A percentile compares a stretch with the other conserved stretches of the same genome.
Conservation (phyloP, 805 yeast genomes). For the Wickerhamiella bombiphila region DNA sequence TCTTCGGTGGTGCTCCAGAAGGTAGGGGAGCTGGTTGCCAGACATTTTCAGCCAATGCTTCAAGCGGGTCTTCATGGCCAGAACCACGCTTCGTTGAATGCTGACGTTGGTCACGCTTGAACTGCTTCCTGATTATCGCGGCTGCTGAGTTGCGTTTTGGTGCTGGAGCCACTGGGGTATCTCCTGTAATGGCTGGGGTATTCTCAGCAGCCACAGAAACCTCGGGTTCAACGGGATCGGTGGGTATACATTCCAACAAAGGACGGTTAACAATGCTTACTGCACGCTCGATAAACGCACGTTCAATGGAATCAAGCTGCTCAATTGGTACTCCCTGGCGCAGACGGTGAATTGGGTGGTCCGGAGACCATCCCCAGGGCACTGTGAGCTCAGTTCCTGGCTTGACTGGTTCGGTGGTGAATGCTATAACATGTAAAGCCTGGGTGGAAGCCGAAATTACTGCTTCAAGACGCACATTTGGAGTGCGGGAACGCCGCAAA, state of each 20-base stretch:
- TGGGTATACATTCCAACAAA: background rate
- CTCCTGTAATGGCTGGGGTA: background rate
- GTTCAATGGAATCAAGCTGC: constrained; percentile 1
- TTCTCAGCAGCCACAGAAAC: background rate
- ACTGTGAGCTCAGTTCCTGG: constrained; percentile 60
- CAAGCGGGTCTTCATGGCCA: no score
- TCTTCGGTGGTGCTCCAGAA: constrained; percentile 9
- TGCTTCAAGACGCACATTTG: constrained; percentile 55
- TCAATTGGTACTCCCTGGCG: background rate
- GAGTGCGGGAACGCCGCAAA: constrained; percentile 58
- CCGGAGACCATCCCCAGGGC: constrained; percentile 79
- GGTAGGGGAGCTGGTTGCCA: constrained; percentile 12
- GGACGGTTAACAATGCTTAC: background rate
- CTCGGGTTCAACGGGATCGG: background rate
- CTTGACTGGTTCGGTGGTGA: constrained; percentile 40
- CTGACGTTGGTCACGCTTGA: no score
- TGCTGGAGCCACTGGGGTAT: no score
- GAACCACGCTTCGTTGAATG: no score
- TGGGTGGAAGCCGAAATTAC: constrained; percentile 21
- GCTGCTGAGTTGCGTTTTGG: no score
- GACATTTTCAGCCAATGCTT: no score
- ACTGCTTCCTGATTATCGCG: no score
- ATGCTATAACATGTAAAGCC: constrained; percentile 38
- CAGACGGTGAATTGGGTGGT: constrained; percentile 57
- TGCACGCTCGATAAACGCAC: background rate